Conservation (phyloP, 2,329 filamentous ascomycete species). For the Pseudogymnoascus sp. region DNA sequence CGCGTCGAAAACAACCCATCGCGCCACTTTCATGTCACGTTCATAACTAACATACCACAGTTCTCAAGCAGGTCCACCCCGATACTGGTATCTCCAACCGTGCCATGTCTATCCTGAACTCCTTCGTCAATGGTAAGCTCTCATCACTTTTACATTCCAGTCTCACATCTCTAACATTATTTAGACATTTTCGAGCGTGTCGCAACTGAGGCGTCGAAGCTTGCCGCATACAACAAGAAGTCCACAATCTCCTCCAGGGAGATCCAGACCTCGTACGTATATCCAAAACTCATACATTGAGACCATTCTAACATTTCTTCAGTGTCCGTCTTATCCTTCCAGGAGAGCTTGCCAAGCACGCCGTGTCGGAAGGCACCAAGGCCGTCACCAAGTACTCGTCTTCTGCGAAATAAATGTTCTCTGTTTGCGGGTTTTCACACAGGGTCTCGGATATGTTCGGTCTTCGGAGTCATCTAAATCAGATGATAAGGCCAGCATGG, state of each 20-base stretch:
- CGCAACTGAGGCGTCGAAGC: conserved; percentile 96
- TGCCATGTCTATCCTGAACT: conserved; percentile 99
- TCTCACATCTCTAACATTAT: conserved; percentile 20
- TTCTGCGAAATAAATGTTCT: conserved; percentile 81
- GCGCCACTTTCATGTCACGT: conserved; percentile 13
- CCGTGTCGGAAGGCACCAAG: conserved; percentile 99
- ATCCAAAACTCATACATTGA: conserved; percentile 37
- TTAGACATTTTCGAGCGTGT: conserved; percentile 99
- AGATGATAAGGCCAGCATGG: conserved; percentile 24
- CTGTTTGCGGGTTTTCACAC: conserved; percentile 49
- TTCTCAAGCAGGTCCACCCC: conserved; percentile 99
- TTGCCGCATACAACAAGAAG: conserved; percentile 99
- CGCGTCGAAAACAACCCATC: neutral
- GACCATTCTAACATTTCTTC: conserved; percentile 9
- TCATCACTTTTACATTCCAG: neutral
- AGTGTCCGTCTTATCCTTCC: conserved; percentile 93
- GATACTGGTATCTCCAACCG: conserved; percentile 99
- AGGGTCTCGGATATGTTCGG: conserved; percentile 46
- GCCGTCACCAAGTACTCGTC: conserved; percentile 99
- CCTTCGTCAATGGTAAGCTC: conserved; percentile 89
- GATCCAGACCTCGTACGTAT: conserved; percentile 85
- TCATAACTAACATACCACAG: conserved; percentile 44
- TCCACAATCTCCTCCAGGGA: conserved; percentile 98
- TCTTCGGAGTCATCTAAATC: conserved; percentile 34
- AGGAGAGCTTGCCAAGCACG: conserved; percentile 98